Base-by-base conservation (phyloP, 1,139 yeast species). In the Magnusiomyces suaveolens region DNA sequence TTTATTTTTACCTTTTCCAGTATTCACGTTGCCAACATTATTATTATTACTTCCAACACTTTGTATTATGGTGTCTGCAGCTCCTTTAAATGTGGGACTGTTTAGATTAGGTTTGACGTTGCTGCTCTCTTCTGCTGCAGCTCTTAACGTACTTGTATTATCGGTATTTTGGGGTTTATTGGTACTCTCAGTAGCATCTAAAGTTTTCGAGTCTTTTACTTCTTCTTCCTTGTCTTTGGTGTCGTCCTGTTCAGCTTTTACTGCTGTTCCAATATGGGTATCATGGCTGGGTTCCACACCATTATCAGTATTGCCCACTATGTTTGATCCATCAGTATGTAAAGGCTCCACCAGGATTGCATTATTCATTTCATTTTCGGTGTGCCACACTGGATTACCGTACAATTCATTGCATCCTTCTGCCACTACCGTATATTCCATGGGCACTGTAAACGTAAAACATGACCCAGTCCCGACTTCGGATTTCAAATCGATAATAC, bases 361-460 rank as follows among this genome's bases (percentile, higher is more conserved):
- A 29, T 12, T 8, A 29, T 12, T 29, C 36, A 12, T 29, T 12
- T 29, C 36, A 29, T 29, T 12, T 29, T 29, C n/a, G n/a, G n/a
- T n/a, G n/a, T n/a, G n/a, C n/a, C n/a, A n/a, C n/a, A n/a, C n/a
- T n/a, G n/a, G 36, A 12, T 29, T 8, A 8, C 12, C 36, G 12
- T 29, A 12, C 12, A 8, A 8, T 29, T 29, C 36, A 29, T 6
- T 29, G 36, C 12, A 6, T 29, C 36, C 36, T 29, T 29, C 36
- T 8, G 36, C 12, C 36, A 29, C 6, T 12, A 29, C 6, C 12
- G 12, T 33, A 20, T 24, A 47, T 94, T 48, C 78, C 54, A 87
- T 68, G 0, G 96, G 95, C 10, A 87, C 83, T 0, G 83, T 81
- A 63, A 88, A 86, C 0, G 82, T 82, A 63, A 88, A 88, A 18